These are phyloP conservation scores for Ramaria rubella DNA, from an alignment of 768 basidiomycete species.

Conservation along the genomic window DNA sequence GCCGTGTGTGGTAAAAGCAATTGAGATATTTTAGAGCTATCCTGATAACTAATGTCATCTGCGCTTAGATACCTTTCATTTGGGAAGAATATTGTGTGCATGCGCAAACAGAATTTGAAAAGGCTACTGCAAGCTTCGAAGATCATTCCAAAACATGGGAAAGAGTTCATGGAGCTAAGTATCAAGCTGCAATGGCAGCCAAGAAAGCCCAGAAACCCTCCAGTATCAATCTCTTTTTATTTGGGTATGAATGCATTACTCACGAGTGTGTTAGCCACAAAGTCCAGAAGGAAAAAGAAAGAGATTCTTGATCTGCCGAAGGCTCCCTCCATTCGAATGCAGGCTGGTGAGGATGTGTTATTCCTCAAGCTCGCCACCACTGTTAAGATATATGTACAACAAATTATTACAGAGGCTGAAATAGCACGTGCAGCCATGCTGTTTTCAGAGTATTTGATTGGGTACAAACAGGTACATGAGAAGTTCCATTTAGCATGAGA, in stretches of 20 bases:
- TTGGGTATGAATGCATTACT: neutral
- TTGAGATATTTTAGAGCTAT: neutral
- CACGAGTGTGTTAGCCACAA: neutral
- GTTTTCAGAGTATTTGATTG: slow-evolving; percentile 3
- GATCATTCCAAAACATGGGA: neutral
- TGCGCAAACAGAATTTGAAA: neutral
- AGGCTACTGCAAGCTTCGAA: neutral
- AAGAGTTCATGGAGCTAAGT: neutral
- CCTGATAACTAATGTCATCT: neutral
- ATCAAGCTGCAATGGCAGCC: neutral
- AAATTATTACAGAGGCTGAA: neutral
- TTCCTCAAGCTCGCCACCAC: neutral
- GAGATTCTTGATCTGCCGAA: neutral
- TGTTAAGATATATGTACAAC: neutral
- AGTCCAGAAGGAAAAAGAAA: neutral
- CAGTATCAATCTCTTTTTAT: neutral
- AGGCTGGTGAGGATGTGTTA: neutral
- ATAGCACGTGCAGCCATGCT: neutral
- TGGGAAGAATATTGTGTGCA: neutral
- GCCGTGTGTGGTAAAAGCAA: neutral
- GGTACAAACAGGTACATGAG: slow-evolving; percentile 8
- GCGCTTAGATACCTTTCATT: neutral
- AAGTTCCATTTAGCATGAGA: neutral
- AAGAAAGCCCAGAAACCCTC: neutral
- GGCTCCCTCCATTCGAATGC: neutral